A percentile compares a stretch with the other conserved stretches of the same genome.
Evolutionary conservation across 2,329 filamentous ascomycete genomes (phyloP).

Genomic region (Penicillium aurantiogriseum): DNA sequence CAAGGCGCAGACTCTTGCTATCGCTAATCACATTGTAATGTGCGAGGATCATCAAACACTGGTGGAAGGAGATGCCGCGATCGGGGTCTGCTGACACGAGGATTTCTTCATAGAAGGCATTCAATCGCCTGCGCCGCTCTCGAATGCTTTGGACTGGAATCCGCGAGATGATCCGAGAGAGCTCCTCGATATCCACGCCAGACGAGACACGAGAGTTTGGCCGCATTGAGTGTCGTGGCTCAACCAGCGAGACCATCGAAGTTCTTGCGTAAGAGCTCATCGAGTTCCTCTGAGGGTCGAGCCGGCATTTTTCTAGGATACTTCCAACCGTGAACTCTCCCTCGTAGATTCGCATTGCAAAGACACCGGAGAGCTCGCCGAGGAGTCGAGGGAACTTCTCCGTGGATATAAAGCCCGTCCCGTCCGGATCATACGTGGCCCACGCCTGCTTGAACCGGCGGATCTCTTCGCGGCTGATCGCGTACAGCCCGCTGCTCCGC

Average conservation of each 20-base stretch:
- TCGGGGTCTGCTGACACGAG: conserved; percentile 89
- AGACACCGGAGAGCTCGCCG: conserved; percentile 85
- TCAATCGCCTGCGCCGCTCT: conserved; percentile 73
- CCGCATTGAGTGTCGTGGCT: conserved; percentile 15
- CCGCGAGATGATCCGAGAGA: conserved; percentile 69
- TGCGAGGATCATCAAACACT: conserved; percentile 89
- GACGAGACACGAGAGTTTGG: conserved; percentile 41
- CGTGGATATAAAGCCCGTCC: conserved; percentile 86
- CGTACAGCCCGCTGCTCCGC: conserved; percentile 85
- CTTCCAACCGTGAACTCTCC: conserved; percentile 82
- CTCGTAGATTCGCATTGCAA: conserved; percentile 95
- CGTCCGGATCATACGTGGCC: conserved; percentile 90
- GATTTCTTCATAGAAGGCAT: conserved; percentile 95
- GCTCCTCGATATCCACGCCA: conserved; percentile 69
- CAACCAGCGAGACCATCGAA: conserved; percentile 29
- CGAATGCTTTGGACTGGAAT: conserved; percentile 76
- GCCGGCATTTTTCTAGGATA: conserved; percentile 80
- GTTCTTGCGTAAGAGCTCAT: conserved; percentile 29
- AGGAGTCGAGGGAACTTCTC: conserved; percentile 85
- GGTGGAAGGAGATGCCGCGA: conserved; percentile 85
- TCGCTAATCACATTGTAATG: conserved; percentile 99
- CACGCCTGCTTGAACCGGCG: conserved; percentile 97
- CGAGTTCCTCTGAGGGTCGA: conserved; percentile 44
- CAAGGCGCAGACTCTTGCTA: conserved; percentile 88
- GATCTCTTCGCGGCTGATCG: conserved; percentile 89